Evolutionary conservation across 345 rosid species (phyloP).

Genomic region (Noccaea bulbosa): DNA sequence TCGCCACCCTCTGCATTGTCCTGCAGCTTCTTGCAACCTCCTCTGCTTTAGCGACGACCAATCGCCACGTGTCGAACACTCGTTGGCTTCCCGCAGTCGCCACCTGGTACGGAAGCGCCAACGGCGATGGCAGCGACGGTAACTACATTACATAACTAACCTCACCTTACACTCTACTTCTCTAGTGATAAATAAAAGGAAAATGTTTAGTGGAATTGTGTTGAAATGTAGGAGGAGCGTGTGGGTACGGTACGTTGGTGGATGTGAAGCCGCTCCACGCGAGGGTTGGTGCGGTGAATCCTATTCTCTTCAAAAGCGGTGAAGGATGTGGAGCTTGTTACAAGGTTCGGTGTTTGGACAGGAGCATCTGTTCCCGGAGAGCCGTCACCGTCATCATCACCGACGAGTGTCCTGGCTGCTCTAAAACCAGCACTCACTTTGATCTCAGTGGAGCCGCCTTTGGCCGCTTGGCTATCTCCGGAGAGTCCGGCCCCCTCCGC

Average conservation of each 20-base stretch:
- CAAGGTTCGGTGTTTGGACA: conserved; percentile 82
- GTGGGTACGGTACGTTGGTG: conserved; percentile 91
- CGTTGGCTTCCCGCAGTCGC: conserved; percentile 92
- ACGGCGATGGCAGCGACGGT: conserved; percentile 98
- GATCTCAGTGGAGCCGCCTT: conserved; percentile 97
- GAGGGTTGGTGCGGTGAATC: conserved; percentile 93
- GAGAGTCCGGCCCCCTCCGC: conserved; percentile 72
- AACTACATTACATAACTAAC: conserved; percentile 5
- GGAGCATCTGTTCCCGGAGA: conserved; percentile 76
- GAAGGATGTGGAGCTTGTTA: conserved; percentile 96
- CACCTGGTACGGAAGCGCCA: conserved; percentile 95
- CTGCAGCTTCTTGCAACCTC: conserved; percentile 31
- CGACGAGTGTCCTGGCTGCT: conserved; percentile 90
- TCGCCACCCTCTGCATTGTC: conserved; percentile 28
- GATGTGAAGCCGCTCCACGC: conserved; percentile 91
- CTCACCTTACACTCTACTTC: not conserved
- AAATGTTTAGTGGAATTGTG: not conserved
- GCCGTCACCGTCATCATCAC: conserved; percentile 89
- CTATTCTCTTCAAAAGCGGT: conserved; percentile 80
- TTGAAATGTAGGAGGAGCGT: conserved; percentile 75
- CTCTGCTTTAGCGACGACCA: not conserved
- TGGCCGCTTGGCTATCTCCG: conserved; percentile 85
- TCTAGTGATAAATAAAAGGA: not conserved
- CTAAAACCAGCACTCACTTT: conserved; percentile 73
- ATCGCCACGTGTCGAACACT: conserved; percentile 42